phyloP scores from a whole-genome alignment of 345 rosid genomes.

The Isatis tinctoria region DNA sequence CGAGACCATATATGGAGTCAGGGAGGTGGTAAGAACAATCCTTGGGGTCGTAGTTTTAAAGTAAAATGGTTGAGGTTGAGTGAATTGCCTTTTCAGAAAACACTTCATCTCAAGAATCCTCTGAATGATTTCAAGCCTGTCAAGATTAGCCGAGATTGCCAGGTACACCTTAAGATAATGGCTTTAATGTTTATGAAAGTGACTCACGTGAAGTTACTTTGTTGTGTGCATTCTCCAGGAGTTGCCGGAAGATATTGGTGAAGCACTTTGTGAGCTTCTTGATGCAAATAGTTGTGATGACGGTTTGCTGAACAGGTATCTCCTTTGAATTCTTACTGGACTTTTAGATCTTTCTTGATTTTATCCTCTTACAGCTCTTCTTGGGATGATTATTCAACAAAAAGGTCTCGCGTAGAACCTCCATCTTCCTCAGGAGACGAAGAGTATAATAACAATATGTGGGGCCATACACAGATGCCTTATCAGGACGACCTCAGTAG shows the following conservation, averaged over 20 bases:
- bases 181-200: background rate
- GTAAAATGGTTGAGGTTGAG: constrained; percentile 81
- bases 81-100: constrained; percentile 91
- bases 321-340: background rate
- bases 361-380: constrained; percentile 20
- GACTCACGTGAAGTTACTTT: background rate
- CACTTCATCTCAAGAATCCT: constrained; percentile 93
- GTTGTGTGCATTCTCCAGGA: constrained; percentile 47
- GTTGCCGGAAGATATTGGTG: constrained; percentile 80
- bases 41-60: constrained; percentile 95
- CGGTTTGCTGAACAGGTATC: constrained; percentile 49
- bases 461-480: constrained; percentile 32
- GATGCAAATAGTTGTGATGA: constrained; percentile 54
- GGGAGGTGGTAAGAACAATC: constrained; percentile 76
- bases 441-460: constrained; percentile 39
- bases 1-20: constrained; percentile 87
- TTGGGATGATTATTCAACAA: constrained; percentile 51
- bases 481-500: constrained; percentile 53
- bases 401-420: constrained; percentile 51
- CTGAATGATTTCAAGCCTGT: constrained; percentile 91
- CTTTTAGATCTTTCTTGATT: constrained; percentile 18
- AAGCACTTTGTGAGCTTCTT: constrained; percentile 88
- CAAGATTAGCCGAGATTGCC: constrained; percentile 97
- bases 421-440: constrained; percentile 54
- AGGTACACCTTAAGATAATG: constrained; percentile 42